Base-by-base conservation (phyloP, 208 protist species). In the Acanthamoeba lenticulata region DNA sequence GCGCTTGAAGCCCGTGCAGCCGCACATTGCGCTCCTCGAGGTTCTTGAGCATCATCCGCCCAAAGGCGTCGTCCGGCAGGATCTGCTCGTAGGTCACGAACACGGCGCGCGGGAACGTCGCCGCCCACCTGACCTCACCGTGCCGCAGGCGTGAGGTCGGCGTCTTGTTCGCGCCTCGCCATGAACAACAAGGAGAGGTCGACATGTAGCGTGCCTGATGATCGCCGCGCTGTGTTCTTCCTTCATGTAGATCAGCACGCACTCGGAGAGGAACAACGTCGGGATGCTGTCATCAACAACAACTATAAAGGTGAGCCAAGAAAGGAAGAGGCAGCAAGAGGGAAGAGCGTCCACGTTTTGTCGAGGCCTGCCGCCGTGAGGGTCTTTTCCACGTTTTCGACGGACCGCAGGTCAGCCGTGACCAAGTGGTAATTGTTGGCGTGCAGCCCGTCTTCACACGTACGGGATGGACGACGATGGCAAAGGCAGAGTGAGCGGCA, bases 191-290 rank as follows among this genome's bases (percentile, higher is more conserved):
- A 21, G 52, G 52, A 21, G 52, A 57, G 52, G 15, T 5, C 5
- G 45, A 52, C 9, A 52, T 5, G 45, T 52, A 15, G 45, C 2
- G 6, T 38, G 60, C 60, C 57, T 44, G 24, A 94, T 34, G 52
- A 94, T 15, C 1, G 47, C 42, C 17, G 49, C 34, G 92, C 67
- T 60, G 79, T 89, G 42, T 47, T 67, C 72, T 27, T 67, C 32
- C 72, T 94, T 83, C 67, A 94, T 49, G 60, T 94, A 94, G 17
- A 88, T 90, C 9, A 94, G 92, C 92, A 94, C 92, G 36, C 92
- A 94, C 60, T 94, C 92, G 27, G 92, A 94, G 2, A 94, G 52
- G 47, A 94, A 52, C n/a, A 94, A 27, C 27, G 92, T 94, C 49
- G 92, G 77, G 2, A 81, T 32, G 57, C 65, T 93, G 4, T 24